These are phyloP conservation scores for Lippia alba DNA, from an alignment of 305 asterid genomes.

Conservation along the genomic window DNA sequence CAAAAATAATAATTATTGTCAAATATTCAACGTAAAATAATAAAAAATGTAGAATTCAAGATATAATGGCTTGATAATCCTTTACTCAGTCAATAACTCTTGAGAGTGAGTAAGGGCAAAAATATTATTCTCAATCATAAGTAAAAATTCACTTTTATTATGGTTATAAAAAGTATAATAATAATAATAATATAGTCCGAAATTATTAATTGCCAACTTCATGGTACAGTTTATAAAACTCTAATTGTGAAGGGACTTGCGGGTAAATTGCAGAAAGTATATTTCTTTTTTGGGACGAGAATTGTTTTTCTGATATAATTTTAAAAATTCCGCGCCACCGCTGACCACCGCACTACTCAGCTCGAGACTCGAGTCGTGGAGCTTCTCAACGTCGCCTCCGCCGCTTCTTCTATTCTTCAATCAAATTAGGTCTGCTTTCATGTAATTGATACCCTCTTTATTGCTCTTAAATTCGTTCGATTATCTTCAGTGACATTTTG, in stretches of 20 bases:
- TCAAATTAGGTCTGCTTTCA: neutral
- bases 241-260: neutral
- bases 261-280: neutral
- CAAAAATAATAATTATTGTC: too few species aligned
- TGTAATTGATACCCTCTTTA: neutral
- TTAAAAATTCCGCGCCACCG: conserved; percentile 54
- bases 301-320: neutral
- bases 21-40: too few species aligned
- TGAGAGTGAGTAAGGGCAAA: too few species aligned
- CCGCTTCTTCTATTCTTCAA: conserved; percentile 28
- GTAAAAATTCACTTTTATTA: too few species aligned
- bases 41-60: too few species aligned
- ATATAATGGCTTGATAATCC: too few species aligned
- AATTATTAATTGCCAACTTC: neutral
- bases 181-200: neutral
- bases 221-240: neutral
- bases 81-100: too few species aligned
- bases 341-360: conserved; percentile 20
- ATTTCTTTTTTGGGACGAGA: neutral
- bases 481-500: conserved; percentile 3
- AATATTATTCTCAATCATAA: too few species aligned
- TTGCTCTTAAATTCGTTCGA: conserved; percentile 13
- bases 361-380: conserved; percentile 26
- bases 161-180: too few species aligned
- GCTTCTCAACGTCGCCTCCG: conserved; percentile 37